Evolutionary conservation across 345 rosid genomes (phyloP).

Genomic region (Syzygium jambos): DNA sequence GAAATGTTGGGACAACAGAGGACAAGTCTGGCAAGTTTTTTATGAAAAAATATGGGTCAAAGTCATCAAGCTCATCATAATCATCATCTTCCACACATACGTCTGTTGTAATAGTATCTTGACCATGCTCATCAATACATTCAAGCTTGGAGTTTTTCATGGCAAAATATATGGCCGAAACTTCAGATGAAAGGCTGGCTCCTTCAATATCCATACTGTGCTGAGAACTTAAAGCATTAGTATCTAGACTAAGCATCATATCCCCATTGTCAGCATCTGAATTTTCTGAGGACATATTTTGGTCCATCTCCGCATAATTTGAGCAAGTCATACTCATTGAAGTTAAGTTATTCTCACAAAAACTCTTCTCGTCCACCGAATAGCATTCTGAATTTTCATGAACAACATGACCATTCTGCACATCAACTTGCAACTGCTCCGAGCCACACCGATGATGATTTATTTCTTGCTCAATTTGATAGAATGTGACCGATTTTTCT

Average conservation of each 20-base stretch:
- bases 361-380: constrained; percentile 14
- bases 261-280: constrained; percentile 13
- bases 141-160: constrained; percentile 96
- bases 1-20: constrained; percentile 80
- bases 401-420: constrained; percentile 9
- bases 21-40: constrained; percentile 87
- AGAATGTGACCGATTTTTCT: constrained; percentile 21
- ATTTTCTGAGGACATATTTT: constrained; percentile 20
- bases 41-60: constrained; percentile 87
- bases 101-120: constrained; percentile 60
- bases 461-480: constrained; percentile 17
- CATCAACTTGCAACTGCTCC: constrained; percentile 8
- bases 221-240: constrained; percentile 23
- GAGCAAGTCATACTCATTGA: constrained; percentile 4
- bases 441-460: constrained; percentile 10
- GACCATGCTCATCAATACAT: constrained; percentile 80
- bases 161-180: constrained; percentile 91
- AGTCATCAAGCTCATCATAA: constrained; percentile 76
- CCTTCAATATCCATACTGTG: constrained; percentile 43
- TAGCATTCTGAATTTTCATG: constrained; percentile 11
- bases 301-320: constrained; percentile 13
- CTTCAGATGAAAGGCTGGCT: constrained; percentile 54
- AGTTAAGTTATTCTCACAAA: constrained; percentile 8
- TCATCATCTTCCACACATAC: constrained; percentile 65
- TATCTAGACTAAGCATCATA: constrained; percentile 28